Base-by-base conservation (phyloP, 805 yeast genomes). In the Ogataea saltuana region DNA sequence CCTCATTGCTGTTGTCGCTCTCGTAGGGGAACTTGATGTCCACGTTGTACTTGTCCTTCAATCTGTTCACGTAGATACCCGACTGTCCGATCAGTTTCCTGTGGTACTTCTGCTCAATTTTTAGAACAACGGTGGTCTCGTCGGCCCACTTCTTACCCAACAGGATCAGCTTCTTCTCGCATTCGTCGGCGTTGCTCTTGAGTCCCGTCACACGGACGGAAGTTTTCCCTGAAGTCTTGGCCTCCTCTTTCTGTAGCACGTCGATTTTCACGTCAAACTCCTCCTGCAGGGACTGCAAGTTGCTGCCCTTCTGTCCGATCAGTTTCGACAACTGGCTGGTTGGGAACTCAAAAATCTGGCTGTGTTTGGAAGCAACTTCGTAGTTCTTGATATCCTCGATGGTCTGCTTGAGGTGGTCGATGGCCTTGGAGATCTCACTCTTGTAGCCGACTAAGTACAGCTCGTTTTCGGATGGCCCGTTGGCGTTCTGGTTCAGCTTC, bases 251-350 rank as follows among this genome's bases (percentile, higher is more conserved):
- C 39, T 77, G 79, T 13, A 52, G 26, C 41, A 88, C 81, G 57
- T 90, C 96, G 49, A 93, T 74, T 53, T 75, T 76, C 52, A 86
- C 88, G 36, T 82, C 88, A 56, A 72, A 88, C 57, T 85, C 84
- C 8, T 85, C 87, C 50, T 85, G 75, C 47, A 88, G 63, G 38
- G 77, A 70, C 53, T 78, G 77, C 59, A 93, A 68, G 59, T 81
- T 80, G 32, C 87, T 69, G 43, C 99, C 99, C 48, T 80, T 85
- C 61, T 84, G 85, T 53, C 99, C 99, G 64, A 93, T 88, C 41
- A 95, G 72, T 66, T 93, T 81, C 21, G 93, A 76, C 46, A 91
- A 69, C 36, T 80, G 77, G 39, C 72, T 68, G 2, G 80, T 65
- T 49, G 97, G 95, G 60, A 88, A 81, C 22, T 70, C 72, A 41